A percentile compares a stretch with the other conserved stretches of the same genome.
These are phyloP conservation scores for Paracamarosporium sp. DNA, from an alignment of 2,329 filamentous ascomycete genomes.

Conservation along the genomic window DNA sequence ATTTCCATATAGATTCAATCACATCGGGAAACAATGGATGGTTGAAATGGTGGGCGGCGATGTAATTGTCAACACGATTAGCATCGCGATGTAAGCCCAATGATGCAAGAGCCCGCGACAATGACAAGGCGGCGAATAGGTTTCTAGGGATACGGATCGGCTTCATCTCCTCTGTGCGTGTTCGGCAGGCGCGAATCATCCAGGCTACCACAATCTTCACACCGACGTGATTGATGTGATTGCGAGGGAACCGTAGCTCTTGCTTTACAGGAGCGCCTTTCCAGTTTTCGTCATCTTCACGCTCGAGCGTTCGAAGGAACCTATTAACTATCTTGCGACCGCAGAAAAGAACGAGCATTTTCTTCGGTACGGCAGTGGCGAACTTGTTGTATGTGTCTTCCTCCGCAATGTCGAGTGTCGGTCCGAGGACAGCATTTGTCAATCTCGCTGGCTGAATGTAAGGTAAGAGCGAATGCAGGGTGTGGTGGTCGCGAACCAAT, in stretches of 20 bases:
- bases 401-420: constrained; percentile 9
- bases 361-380: constrained; percentile 7
- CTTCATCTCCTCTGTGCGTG: constrained; percentile 13
- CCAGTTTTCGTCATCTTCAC: constrained; percentile 16
- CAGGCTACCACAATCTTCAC: constrained; percentile 26
- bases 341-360: constrained; percentile 14
- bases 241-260: constrained; percentile 19
- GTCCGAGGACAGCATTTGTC: neutral
- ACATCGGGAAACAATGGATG: constrained; percentile 23
- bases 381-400: neutral
- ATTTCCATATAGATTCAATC: constrained; percentile 27
- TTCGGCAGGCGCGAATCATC: constrained; percentile 30
- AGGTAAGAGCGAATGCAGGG: constrained; percentile 1
- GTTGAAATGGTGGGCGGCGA: constrained; percentile 17
- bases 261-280: constrained; percentile 11
- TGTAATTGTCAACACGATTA: constrained; percentile 20
- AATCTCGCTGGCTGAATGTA: constrained; percentile 1
- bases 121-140: constrained; percentile 27
- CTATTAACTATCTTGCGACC: constrained; percentile 2
- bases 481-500: neutral
- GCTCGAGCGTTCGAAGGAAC: constrained; percentile 15
- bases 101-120: constrained; percentile 24
- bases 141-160: constrained; percentile 23
- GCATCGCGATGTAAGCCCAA: constrained; percentile 29
- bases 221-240: constrained; percentile 14